A percentile compares a stretch with the other conserved stretches of the same genome.
Conservation (phyloP, 2,329 filamentous ascomycete species). For the Sclerotinia glacialis region DNA sequence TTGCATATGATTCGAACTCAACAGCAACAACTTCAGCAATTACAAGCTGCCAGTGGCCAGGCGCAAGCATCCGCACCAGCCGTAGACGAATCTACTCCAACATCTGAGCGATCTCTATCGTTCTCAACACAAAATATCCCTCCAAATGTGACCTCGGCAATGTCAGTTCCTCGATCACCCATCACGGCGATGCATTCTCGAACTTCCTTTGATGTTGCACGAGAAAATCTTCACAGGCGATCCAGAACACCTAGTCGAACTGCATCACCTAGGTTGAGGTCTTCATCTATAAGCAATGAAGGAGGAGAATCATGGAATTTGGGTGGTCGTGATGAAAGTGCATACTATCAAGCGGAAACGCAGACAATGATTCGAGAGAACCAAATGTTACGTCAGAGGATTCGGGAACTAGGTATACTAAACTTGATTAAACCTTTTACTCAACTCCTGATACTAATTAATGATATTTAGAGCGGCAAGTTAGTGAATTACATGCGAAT, state of each 20-base stretch:
- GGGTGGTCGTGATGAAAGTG: constrained; percentile 68
- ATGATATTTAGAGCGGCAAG: constrained; percentile 34
- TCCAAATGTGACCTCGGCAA: constrained; percentile 42
- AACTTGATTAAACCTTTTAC: background rate
- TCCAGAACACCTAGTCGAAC: constrained; percentile 59
- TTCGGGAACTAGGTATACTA: constrained; percentile 66
- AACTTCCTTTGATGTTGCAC: constrained; percentile 58
- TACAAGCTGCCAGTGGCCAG: constrained; percentile 46
- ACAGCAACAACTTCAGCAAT: constrained; percentile 65
- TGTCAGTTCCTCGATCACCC: constrained; percentile 53
- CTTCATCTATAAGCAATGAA: constrained; percentile 58
- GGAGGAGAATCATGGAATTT: constrained; percentile 58
- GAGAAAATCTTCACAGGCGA: constrained; percentile 52
- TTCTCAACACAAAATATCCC: constrained; percentile 42
- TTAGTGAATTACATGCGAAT: constrained; percentile 35
- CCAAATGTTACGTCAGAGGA: constrained; percentile 74
- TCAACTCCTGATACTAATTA: constrained; percentile 17
- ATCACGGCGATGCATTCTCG: constrained; percentile 44
- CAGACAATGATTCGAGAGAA: constrained; percentile 76
- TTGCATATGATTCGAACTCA: constrained; percentile 74
- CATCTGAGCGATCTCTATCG: constrained; percentile 47
- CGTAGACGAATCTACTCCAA: constrained; percentile 44
- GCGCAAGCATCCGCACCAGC: constrained; percentile 43
- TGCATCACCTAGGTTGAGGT: constrained; percentile 53
- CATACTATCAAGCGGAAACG: constrained; percentile 80